Percentiles rank a stretch among this genome's conserved stretches.
Conservation (phyloP, 2,329 filamentous ascomycete species). For the Laburnicola sp. region DNA sequence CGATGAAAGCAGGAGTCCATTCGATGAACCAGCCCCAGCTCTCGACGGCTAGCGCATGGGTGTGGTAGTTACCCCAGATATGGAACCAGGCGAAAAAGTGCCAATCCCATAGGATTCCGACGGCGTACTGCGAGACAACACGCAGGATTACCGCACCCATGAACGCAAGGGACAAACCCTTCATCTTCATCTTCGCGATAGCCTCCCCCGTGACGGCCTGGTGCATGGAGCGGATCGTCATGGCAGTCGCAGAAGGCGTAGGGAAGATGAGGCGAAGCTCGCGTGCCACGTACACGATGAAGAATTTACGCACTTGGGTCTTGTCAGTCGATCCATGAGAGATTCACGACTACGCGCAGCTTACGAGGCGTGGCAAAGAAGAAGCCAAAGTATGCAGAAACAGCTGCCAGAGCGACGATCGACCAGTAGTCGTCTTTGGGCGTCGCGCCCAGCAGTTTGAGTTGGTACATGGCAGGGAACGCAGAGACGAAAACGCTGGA, state of each 20-base stretch:
- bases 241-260: constrained; percentile 61
- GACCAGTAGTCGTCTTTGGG: constrained; percentile 61
- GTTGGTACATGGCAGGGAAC: constrained; percentile 63
- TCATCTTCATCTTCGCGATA: constrained; percentile 61
- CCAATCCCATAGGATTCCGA: constrained; percentile 64
- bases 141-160: constrained; percentile 55
- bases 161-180: constrained; percentile 58
- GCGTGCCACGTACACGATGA: constrained; percentile 66
- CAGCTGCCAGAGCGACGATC: constrained; percentile 63
- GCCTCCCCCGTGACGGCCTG: constrained; percentile 55
- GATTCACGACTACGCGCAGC: background rate
- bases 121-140: constrained; percentile 61
- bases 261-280: constrained; percentile 65
- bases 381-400: constrained; percentile 66
- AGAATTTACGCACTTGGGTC: constrained; percentile 62
- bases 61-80: constrained; percentile 58
- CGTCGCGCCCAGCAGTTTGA: constrained; percentile 53
- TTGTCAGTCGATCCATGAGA: background rate
- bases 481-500: constrained; percentile 62
- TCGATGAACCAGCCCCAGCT: constrained; percentile 66
- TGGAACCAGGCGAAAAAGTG: constrained; percentile 59
- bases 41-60: constrained; percentile 57
- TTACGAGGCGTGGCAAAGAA: constrained; percentile 61
- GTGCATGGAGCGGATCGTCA: constrained; percentile 67
- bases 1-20: constrained; percentile 64